Percentiles rank a stretch among this genome's conserved stretches.
phyloP scores from a whole-genome alignment of 2,329 filamentous ascomycete genomes.

The Helotiales sp. region DNA sequence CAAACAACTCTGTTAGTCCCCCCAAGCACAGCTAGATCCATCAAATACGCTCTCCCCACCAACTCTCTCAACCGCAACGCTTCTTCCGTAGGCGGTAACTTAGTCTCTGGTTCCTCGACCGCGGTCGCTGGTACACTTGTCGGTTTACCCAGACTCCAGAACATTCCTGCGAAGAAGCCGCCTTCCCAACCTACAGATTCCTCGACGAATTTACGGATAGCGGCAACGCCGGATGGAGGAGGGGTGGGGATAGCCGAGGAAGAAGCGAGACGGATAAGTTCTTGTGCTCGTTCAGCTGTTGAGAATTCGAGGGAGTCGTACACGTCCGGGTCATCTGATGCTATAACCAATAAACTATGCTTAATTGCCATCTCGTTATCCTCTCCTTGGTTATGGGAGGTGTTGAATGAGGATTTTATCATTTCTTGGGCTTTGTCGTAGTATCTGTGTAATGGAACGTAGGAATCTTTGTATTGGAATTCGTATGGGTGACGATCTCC shows the following conservation, averaged over 20 bases:
- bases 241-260: constrained; percentile 40
- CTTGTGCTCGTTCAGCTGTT: constrained; percentile 63
- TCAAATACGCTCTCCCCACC: constrained; percentile 76
- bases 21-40: constrained; percentile 76
- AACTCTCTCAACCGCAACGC: constrained; percentile 70
- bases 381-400: constrained; percentile 33
- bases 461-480: constrained; percentile 73
- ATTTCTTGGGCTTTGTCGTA: constrained; percentile 57
- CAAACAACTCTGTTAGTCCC: constrained; percentile 73
- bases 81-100: constrained; percentile 36
- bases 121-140: constrained; percentile 36
- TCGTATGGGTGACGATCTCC: constrained; percentile 79
- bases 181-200: constrained; percentile 85
- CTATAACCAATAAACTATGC: constrained; percentile 58
- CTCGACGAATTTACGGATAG: constrained; percentile 68
- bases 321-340: constrained; percentile 80
- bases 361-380: constrained; percentile 40
- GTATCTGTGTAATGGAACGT: constrained; percentile 74
- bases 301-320: constrained; percentile 65
- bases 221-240: constrained; percentile 28
- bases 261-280: constrained; percentile 72
- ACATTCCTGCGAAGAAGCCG: constrained; percentile 79
- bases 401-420: constrained; percentile 50
- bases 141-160: constrained; percentile 68
- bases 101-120: constrained; percentile 38